Evolutionary conservation across 129 eudicot genomes (phyloP).

Genomic region (Silybum marianum): DNA sequence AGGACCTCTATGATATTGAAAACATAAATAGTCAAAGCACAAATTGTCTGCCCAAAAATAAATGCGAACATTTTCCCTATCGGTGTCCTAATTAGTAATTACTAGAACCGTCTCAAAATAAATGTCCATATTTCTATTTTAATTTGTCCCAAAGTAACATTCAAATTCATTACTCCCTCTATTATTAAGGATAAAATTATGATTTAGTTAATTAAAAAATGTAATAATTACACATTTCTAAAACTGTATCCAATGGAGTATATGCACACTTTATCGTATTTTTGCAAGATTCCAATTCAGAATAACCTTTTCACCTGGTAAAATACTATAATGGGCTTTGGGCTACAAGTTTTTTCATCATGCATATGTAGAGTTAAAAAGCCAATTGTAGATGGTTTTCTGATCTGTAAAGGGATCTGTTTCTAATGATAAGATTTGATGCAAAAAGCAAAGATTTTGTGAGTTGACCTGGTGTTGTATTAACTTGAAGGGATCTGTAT

Average conservation of each 20-base stretch:
- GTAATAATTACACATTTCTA: not conserved
- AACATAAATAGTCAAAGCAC: not conserved
- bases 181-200: not conserved
- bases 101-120: not conserved
- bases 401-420: not conserved
- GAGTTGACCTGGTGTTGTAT: slow-evolving; percentile 4
- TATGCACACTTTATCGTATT: not conserved
- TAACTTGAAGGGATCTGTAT: slow-evolving; percentile 70
- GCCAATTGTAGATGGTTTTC: not conserved
- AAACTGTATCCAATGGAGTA: not conserved
- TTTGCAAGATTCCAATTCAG: not conserved
- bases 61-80: not conserved
- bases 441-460: not conserved
- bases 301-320: not conserved
- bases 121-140: not conserved
- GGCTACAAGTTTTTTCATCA: too few relatives aligned
- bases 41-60: not conserved
- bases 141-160: not conserved
- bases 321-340: not conserved
- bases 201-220: not conserved
- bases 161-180: not conserved
- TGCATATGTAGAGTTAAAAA: too few relatives aligned
- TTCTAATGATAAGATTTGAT: not conserved
- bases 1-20: not conserved
- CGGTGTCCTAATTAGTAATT: not conserved